These are phyloP conservation scores for Puccinia hordei DNA, from an alignment of 1,284 basidiomycete species.

Conservation along the genomic window DNA sequence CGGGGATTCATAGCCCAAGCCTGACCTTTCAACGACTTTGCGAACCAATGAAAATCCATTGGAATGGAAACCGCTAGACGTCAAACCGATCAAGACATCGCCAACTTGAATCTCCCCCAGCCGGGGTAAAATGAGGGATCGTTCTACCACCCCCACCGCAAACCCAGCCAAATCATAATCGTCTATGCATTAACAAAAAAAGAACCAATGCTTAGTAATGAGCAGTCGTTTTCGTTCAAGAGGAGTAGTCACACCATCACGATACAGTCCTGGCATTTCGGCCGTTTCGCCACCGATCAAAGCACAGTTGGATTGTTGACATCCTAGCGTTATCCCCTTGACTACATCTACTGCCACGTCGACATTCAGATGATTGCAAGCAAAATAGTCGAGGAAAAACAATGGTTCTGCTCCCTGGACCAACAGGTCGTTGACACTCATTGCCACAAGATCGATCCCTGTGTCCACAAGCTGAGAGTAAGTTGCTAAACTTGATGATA, in stretches of 20 bases:
- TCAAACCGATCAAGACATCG: conserved; percentile 85
- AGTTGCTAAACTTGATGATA: background rate
- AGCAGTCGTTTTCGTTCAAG: background rate
- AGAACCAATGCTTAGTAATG: background rate
- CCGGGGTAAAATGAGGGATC: conserved; percentile 73
- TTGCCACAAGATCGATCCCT: conserved; percentile 92
- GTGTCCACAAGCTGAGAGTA: background rate
- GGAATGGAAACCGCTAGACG: conserved; percentile 92
- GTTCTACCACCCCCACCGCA: conserved; percentile 94
- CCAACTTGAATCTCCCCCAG: conserved; percentile 71
- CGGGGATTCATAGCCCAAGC: conserved; percentile 70
- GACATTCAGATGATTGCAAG: conserved; percentile 87
- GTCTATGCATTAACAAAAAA: conserved; percentile 63
- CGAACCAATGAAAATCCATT: conserved; percentile 97
- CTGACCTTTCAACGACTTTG: conserved; percentile 75
- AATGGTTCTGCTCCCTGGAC: conserved; percentile 97
- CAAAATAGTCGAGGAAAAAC: conserved; percentile 98
- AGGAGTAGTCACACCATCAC: conserved; percentile 59
- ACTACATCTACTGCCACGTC: conserved; percentile 78
- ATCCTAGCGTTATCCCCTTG: conserved; percentile 88
- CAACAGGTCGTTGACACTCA: conserved; percentile 98
- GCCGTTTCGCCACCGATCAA: conserved; percentile 97
- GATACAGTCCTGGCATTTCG: conserved; percentile 99
- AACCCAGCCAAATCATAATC: conserved; percentile 99
- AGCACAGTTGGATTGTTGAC: conserved; percentile 80